Evolutionary conservation across 306 rosid species (phyloP), one percentile per base, ranked within the genome.

Genomic region (Cotoneaster glaucophyllus): DNA sequence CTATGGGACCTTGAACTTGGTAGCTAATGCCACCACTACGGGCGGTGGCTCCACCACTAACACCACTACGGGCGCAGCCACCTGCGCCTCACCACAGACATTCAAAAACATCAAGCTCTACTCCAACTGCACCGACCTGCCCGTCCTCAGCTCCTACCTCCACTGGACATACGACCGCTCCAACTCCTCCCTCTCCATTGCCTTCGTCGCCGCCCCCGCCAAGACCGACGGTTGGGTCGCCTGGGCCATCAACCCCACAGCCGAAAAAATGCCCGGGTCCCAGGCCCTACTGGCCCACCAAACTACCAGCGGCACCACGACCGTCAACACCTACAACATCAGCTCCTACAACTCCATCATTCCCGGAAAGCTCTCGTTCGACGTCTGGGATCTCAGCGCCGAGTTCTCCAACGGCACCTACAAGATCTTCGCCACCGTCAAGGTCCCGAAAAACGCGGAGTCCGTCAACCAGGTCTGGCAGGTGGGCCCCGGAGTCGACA

Each of bases 171-270:
- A 75, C 84, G 66, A 87, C 58, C 63, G 81, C 31, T 73, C 97
- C 63, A 92, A 86, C 77, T 73, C 81, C 66, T 83, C 97, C 41
- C 70, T 95, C 74, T 52, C 96, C 74, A 11, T 95, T 10, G 97
- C 92, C 17, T 92, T 52, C 82, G 0, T 78, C 12, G 97, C 97
- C 8, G 0, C 39, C 1, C 89, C 91, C 3, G 24, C 85, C 2
- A 44, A 41, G 0, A 24, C 83, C 72, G 56, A 10, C 56, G 86
- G 86, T 18, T 83, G 86, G 86, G 44, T 83, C 43, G 34, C 83
- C 8, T 83, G 86, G 86, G 86, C 68, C 28, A 71, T 83, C 65
- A 83, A 83, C 64, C 86, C 86, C 59, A 83, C 83, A 21, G 48
- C 28, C 10, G 8, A 54, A 18, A 75, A 67, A 37, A 83, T 83